phyloP scores from a whole-genome alignment of 2,329 filamentous ascomycete genomes.

The Fusarium albosuccineum region DNA sequence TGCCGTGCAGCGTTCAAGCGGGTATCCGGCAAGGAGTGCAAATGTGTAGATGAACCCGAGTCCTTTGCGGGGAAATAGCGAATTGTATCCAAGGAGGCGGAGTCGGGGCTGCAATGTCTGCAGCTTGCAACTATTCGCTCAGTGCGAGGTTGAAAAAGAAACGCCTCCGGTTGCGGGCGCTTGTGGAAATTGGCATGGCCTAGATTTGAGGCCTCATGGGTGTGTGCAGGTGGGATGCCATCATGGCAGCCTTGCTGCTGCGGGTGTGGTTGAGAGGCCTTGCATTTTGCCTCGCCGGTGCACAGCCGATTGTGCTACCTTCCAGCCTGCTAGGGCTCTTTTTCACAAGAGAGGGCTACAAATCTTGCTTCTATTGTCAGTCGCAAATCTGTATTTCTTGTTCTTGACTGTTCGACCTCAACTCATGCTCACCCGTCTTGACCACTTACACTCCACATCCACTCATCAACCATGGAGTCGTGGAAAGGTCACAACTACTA shows the following conservation, averaged over 20 bases:
- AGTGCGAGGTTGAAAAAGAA: background rate
- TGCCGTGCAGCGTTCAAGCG: background rate
- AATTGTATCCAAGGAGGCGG: background rate
- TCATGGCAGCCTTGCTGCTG: background rate
- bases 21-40: background rate
- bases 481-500: slow-evolving; percentile 22
- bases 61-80: background rate
- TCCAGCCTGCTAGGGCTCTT: background rate
- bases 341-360: background rate
- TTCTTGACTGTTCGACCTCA: background rate
- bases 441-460: background rate
- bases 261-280: background rate
- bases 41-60: background rate
- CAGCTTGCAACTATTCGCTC: slow-evolving; percentile 1
- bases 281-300: background rate
- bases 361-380: background rate
- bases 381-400: background rate
- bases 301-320: slow-evolving; percentile 1
- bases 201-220: background rate
- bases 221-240: background rate
- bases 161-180: slow-evolving; percentile 3
- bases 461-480: slow-evolving; percentile 14
- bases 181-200: slow-evolving; percentile 5
- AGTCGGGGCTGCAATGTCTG: slow-evolving; percentile 5
- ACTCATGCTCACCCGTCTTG: background rate